These are phyloP conservation scores for Schizosaccharomyces cryophilus DNA, from an alignment of 805 yeast genomes.

Conservation along the genomic window DNA sequence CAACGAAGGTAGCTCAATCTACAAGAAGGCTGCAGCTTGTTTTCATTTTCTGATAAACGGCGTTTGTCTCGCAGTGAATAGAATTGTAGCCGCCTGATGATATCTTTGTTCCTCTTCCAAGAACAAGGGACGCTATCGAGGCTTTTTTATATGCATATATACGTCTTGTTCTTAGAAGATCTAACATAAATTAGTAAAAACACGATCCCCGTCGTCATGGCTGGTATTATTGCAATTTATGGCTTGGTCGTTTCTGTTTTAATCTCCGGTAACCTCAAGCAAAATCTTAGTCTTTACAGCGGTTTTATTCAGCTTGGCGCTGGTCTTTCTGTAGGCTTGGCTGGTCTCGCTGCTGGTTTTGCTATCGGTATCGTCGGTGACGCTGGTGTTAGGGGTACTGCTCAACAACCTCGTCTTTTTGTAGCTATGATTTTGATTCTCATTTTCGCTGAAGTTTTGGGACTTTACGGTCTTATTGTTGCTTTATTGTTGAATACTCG, in stretches of 20 bases:
- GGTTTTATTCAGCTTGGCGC: slow-evolving; percentile 97
- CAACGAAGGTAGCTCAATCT: neutral
- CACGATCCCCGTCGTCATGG: slow-evolving; percentile 88
- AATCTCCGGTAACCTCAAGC: slow-evolving; percentile 70
- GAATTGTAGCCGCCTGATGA: too few species aligned
- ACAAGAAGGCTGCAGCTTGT: neutral
- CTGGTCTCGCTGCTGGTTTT: slow-evolving; percentile 89
- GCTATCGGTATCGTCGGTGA: slow-evolving; percentile 90
- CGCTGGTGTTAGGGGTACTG: slow-evolving; percentile 68
- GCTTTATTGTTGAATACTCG: slow-evolving; percentile 93
- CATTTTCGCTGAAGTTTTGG: slow-evolving; percentile 78
- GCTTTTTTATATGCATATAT: neutral
- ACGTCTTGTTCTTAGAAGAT: neutral
- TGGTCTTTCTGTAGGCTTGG: slow-evolving; percentile 87
- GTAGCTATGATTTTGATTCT: slow-evolving; percentile 75
- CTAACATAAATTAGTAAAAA: slow-evolving; percentile 2
- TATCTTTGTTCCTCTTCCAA: too few species aligned
- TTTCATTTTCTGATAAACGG: neutral
- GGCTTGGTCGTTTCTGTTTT: slow-evolving; percentile 91
- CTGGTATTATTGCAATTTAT: slow-evolving; percentile 89
- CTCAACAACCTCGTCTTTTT: slow-evolving; percentile 71
- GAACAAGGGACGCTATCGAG: neutral
- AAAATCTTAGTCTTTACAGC: slow-evolving; percentile 62
- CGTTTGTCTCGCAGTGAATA: neutral
- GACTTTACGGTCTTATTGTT: slow-evolving; percentile 94